phyloP scores from a whole-genome alignment of 73 alveolate species.

The Blepharisma stoltei region DNA sequence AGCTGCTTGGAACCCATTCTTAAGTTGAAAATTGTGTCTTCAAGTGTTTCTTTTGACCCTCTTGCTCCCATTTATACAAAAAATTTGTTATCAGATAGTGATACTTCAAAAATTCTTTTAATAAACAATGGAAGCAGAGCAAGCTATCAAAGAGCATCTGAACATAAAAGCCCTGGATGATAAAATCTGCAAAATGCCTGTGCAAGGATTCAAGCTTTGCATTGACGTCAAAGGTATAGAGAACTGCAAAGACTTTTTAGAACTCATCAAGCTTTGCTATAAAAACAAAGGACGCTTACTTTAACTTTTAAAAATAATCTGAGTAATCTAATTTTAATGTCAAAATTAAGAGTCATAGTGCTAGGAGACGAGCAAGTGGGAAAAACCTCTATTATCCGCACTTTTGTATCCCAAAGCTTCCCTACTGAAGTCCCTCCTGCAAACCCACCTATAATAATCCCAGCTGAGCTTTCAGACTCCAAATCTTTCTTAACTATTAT shows the following conservation, averaged over 20 bases:
- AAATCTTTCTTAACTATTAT: background rate
- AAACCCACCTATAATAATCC: slow-evolving; percentile 15
- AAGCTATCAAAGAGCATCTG: too few species aligned
- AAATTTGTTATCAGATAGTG: too few species aligned
- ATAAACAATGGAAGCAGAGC: too few species aligned
- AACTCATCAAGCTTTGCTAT: background rate
- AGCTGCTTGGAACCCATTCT: background rate
- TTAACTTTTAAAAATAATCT: too few species aligned
- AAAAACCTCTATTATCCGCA: slow-evolving; percentile 15
- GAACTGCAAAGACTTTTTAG: background rate
- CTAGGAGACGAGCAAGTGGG: slow-evolving; percentile 29
- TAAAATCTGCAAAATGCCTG: background rate
- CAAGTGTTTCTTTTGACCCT: background rate
- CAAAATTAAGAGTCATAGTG: background rate
- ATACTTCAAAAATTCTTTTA: too few species aligned
- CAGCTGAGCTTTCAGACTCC: slow-evolving; percentile 1
- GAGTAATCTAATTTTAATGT: background rate
- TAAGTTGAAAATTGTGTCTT: background rate
- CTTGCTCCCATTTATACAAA: too few species aligned
- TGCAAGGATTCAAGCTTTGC: background rate
- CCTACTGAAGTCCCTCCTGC: slow-evolving; percentile 13
- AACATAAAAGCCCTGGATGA: background rate
- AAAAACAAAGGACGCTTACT: background rate
- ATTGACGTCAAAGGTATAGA: background rate
- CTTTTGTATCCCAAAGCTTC: slow-evolving; percentile 17